Evolutionary conservation across 2,329 filamentous ascomycete species (phyloP).

Genomic region (Fusarium chlamydosporum): DNA sequence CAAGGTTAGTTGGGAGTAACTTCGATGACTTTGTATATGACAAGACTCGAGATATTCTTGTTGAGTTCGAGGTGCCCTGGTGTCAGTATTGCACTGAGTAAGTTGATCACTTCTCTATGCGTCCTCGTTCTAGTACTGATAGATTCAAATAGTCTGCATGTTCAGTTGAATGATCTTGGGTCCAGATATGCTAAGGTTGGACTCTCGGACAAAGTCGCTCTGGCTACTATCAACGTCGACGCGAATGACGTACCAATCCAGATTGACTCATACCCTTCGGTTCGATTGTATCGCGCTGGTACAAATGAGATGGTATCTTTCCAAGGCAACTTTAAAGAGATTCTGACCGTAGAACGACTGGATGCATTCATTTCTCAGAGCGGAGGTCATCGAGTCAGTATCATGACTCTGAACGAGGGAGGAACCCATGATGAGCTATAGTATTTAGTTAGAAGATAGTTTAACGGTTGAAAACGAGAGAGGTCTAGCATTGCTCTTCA

Average conservation of each 20-base stretch:
- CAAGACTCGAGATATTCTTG: slow-evolving; percentile 1
- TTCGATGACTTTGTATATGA: slow-evolving; percentile 7
- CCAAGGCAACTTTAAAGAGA: background rate
- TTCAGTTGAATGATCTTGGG: background rate
- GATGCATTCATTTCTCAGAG: background rate
- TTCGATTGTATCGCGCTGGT: background rate
- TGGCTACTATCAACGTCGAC: slow-evolving; percentile 3
- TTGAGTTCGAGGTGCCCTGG: slow-evolving; percentile 8
- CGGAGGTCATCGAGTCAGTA: background rate
- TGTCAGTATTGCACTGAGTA: slow-evolving; percentile 15
- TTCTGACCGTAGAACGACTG: background rate
- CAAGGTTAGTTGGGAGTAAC: slow-evolving; percentile 4
- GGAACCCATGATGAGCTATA: background rate
- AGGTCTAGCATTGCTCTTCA: no score
- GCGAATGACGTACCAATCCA: slow-evolving; percentile 7
- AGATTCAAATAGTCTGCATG: background rate
- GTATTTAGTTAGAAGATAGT: no score
- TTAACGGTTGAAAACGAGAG: no score
- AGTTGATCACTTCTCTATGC: background rate
- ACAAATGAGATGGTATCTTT: background rate
- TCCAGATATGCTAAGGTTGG: background rate
- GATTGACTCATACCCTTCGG: slow-evolving; percentile 10
- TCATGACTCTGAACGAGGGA: background rate
- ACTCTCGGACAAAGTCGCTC: background rate
- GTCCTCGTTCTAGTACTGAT: background rate